Base-by-base conservation (phyloP, 345 rosid genomes). In the Syzygium aromaticum region DNA sequence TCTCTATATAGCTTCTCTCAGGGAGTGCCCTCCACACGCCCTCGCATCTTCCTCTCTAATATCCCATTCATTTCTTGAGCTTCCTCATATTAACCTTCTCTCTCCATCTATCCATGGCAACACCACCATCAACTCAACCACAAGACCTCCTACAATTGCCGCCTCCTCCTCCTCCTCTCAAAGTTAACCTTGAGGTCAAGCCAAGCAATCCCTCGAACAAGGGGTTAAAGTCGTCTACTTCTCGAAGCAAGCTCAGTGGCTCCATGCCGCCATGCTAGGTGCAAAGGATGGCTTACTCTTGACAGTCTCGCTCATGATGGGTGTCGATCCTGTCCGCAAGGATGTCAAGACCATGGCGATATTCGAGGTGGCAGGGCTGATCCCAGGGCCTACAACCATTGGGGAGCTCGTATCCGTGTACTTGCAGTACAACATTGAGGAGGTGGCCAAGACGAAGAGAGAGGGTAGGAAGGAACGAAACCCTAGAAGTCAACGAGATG, bases 361-460 rank as follows among this genome's bases (percentile, higher is more conserved):
- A 9, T 91, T 92, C 8, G 98, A 96, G 38, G 90, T 96, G 33
- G 98, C 98, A 0, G 98, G 98, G 9, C 88, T 96, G 59, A 87
- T 96, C 1, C 95, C 0, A 96, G 98, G 13, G 98, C 98, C 8
- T 93, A 94, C 53, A 94, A 96, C 96, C 23, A 94, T 94, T 4
- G 98, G 98, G 64, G 98, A 96, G 91, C 93, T 93, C 43, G 98
- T 96, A 30, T 96, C 98, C 4, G 98, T 96, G n/a, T 93, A 92
- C 89, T 90, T 96, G 9, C 98, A 96, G 64, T 90, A 90, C 28
- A 98, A 96, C 88, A 91, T 94, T 22, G 46, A 43, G 46, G 95
- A 95, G 87, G 22, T 89, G 43, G 92, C 98, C 12, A 95, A 95
- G 84, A 89, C 89, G 53, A 89, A 93, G 59, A 92, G 97, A 87